A percentile compares a stretch with the other conserved stretches of the same genome.
Conservation (phyloP, 192 early-diverging fungal genomes). For the Coemansia sp. region DNA sequence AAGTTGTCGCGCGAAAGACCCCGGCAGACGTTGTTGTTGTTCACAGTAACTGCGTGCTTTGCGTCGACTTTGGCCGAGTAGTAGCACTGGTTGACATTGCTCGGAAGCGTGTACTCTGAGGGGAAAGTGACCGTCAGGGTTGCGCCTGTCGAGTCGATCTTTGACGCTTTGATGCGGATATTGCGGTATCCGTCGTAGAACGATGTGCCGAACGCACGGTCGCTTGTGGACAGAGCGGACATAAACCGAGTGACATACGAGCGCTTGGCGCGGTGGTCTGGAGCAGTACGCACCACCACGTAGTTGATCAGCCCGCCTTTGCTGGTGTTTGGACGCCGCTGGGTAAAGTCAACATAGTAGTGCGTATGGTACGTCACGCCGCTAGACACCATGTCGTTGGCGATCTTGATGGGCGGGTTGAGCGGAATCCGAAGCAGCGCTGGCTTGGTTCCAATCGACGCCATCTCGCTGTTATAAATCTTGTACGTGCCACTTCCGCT, state of each 20-base stretch:
- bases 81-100: slow-evolving; percentile 6
- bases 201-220: neutral
- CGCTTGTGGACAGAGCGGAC: neutral
- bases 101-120: neutral
- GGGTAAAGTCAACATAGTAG: slow-evolving; percentile 6
- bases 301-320: neutral
- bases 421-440: neutral
- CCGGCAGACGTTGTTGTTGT: neutral
- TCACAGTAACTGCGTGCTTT: neutral
- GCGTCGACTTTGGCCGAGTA: neutral
- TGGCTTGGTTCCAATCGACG: neutral
- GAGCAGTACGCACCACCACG: neutral
- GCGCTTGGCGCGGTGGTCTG: slow-evolving; percentile 4
- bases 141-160: neutral
- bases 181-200: slow-evolving; percentile 1
- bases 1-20: neutral
- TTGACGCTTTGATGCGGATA: neutral
- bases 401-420: neutral
- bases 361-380: neutral
- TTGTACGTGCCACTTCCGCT: neutral
- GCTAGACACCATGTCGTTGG: neutral
- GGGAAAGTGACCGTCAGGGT: neutral
- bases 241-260: neutral
- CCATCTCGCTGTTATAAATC: slow-evolving; percentile 4
- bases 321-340: neutral